A percentile compares a stretch with the other conserved stretches of the same genome.
These are phyloP conservation scores for Areca catechu DNA, from an alignment of 176 grass and related monocot genomes.

Conservation along the genomic window DNA sequence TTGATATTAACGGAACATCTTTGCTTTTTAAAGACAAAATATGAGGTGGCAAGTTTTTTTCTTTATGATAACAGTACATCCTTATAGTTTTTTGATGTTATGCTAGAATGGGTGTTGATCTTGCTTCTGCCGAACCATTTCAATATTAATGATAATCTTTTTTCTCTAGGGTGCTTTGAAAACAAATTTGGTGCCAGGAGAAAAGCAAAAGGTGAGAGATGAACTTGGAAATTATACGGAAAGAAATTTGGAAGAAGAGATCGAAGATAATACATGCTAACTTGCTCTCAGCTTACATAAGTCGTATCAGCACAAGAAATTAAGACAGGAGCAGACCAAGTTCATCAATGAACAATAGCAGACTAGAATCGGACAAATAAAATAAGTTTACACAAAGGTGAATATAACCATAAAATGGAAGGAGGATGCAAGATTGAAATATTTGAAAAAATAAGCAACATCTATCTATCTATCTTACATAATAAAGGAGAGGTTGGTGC, in stretches of 20 bases:
- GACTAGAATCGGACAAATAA: neutral
- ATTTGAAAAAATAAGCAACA: conserved; percentile 19
- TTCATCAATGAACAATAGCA: no score
- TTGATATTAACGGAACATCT: no score
- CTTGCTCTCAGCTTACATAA: conserved; percentile 21
- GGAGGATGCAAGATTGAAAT: conserved; percentile 19
- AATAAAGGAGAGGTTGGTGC: no score
- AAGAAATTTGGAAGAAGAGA: conserved; percentile 32
- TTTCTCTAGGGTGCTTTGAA: conserved; percentile 1
- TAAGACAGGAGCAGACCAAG: neutral
- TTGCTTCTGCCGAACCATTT: no score
- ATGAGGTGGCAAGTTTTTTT: no score
- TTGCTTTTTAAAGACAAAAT: no score
- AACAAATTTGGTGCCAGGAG: conserved; percentile 2
- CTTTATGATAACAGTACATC: no score
- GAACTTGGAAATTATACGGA: conserved; percentile 23
- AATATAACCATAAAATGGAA: conserved; percentile 18
- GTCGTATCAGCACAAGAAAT: conserved; percentile 19
- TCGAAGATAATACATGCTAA: conserved; percentile 15
- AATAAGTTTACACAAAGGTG: conserved; percentile 10
- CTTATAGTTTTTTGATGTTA: no score
- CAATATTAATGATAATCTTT: neutral
- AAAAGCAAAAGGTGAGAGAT: conserved; percentile 21
- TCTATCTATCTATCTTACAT: no score
- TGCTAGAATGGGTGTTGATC: no score